Percentiles rank a stretch among this genome's conserved stretches.
Conservation (phyloP, 2,329 filamentous ascomycete genomes). For the Phyllosticta citriasiana region DNA sequence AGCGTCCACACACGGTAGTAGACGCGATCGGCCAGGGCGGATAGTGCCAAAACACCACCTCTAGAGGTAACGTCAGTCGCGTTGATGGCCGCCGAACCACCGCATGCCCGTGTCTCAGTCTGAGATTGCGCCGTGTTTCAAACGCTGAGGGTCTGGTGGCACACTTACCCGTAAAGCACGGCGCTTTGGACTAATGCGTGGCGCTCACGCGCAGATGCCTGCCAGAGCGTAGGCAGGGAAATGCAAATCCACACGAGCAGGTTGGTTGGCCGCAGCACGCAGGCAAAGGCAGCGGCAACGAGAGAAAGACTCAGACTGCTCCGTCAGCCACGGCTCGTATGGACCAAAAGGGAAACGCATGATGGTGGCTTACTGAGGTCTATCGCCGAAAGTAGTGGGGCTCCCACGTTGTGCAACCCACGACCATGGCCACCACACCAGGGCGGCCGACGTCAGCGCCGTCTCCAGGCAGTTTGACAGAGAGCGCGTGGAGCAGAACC, state of each 20-base stretch:
- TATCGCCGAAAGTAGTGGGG: neutral
- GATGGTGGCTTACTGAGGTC: conserved; percentile 5
- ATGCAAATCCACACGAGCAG: conserved; percentile 71
- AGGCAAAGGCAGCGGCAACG: conserved; percentile 67
- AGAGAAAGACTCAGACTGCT: conserved; percentile 46
- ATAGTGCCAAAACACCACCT: conserved; percentile 51
- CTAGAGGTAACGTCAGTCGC: conserved; percentile 20
- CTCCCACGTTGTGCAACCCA: conserved; percentile 29
- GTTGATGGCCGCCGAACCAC: conserved; percentile 2
- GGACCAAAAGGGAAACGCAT: conserved; percentile 3
- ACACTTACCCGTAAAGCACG: conserved; percentile 46
- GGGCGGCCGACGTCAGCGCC: conserved; percentile 69
- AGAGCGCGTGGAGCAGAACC: conserved; percentile 87
- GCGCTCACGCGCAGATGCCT: conserved; percentile 34
- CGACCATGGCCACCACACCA: conserved; percentile 82
- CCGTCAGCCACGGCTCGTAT: neutral
- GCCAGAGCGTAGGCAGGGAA: conserved; percentile 43
- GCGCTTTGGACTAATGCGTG: conserved; percentile 52
- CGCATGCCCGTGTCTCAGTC: neutral
- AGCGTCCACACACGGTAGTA: conserved; percentile 86
- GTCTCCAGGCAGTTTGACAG: conserved; percentile 92
- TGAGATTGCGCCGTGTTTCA: neutral
- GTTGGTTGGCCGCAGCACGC: conserved; percentile 84
- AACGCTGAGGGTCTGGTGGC: conserved; percentile 4
- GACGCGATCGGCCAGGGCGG: conserved; percentile 57